phyloP scores from a whole-genome alignment of 495 filamentous ascomycete genomes.

The Neurospora sp. region DNA sequence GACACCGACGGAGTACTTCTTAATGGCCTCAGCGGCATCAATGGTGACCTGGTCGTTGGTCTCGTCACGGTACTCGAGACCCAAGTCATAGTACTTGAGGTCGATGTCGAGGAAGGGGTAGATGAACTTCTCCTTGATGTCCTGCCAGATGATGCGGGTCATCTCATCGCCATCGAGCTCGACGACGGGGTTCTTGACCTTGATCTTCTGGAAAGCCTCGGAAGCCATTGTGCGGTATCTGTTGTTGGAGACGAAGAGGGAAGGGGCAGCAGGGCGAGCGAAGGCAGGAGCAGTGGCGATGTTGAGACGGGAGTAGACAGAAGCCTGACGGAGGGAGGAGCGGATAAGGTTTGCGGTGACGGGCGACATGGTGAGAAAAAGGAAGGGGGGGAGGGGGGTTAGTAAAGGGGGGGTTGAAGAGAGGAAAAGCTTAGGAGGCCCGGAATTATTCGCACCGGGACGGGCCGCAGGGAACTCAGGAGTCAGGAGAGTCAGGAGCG shows the following conservation, averaged over 20 bases:
- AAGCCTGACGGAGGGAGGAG: conserved; percentile 15
- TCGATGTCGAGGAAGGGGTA: conserved; percentile 90
- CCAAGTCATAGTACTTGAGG: conserved; percentile 98
- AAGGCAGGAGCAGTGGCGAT: neutral
- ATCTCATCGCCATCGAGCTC: conserved; percentile 98
- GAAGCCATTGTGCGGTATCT: conserved; percentile 31
- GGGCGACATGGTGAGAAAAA: conserved; percentile 19
- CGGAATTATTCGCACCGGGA: conserved; percentile 12
- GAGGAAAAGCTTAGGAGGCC: neutral
- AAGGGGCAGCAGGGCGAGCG: conserved; percentile 5
- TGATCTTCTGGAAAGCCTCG: conserved; percentile 57
- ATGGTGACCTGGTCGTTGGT: conserved; percentile 92
- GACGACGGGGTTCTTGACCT: conserved; percentile 95
- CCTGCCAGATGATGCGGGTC: conserved; percentile 97
- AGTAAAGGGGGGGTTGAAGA: conserved; percentile 6
- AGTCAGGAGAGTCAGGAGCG: neutral
- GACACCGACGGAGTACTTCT: conserved; percentile 96
- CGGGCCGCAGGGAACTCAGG: conserved; percentile 4
- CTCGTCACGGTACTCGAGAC: conserved; percentile 87
- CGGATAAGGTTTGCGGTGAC: conserved; percentile 18
- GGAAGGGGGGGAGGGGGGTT: conserved; percentile 5
- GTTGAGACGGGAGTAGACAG: conserved; percentile 2
- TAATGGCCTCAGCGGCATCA: conserved; percentile 92
- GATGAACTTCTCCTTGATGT: conserved; percentile 98
- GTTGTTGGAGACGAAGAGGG: conserved; percentile 15